A percentile compares a stretch with the other conserved stretches of the same genome.
phyloP scores from a whole-genome alignment of 345 rosid genomes.

The Microthlaspi erraticum region DNA sequence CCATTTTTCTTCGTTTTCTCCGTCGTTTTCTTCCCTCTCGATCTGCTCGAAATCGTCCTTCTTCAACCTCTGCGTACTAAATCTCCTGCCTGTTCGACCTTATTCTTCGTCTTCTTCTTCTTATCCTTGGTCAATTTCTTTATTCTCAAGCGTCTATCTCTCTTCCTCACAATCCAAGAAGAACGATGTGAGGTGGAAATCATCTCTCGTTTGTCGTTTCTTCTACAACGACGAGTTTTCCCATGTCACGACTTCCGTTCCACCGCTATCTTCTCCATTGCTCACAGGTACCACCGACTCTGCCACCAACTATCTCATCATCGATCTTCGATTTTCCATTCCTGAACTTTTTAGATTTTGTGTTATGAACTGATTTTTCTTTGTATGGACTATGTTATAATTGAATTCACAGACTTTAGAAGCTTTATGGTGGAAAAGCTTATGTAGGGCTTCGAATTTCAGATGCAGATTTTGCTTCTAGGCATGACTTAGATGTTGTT shows the following conservation, averaged over 20 bases:
- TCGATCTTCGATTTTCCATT: not conserved
- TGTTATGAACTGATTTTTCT: not conserved
- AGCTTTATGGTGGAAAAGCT: slow-evolving; percentile 82
- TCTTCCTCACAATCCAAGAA: not conserved
- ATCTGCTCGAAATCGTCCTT: no score
- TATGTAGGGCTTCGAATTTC: slow-evolving; percentile 91
- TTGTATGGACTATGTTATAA: no score
- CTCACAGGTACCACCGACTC: slow-evolving; percentile 52
- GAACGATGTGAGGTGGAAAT: slow-evolving; percentile 86
- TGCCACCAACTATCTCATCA: no score
- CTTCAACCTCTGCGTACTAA: no score
- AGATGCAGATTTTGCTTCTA: slow-evolving; percentile 78
- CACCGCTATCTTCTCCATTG: slow-evolving; percentile 73
- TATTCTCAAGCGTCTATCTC: not conserved
- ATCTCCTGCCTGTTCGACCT: no score
- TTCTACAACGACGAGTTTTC: slow-evolving; percentile 59
- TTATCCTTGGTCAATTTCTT: no score
- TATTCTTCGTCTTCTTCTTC: no score
- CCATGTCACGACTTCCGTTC: slow-evolving; percentile 67
- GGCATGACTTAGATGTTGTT: slow-evolving; percentile 71
- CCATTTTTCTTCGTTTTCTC: no score
- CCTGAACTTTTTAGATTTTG: not conserved
- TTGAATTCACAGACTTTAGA: slow-evolving; percentile 60
- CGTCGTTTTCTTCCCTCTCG: no score
- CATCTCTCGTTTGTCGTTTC: slow-evolving; percentile 56